These are phyloP conservation scores for Phaffia australis DNA, from an alignment of 768 basidiomycete genomes.

Conservation along the genomic window DNA sequence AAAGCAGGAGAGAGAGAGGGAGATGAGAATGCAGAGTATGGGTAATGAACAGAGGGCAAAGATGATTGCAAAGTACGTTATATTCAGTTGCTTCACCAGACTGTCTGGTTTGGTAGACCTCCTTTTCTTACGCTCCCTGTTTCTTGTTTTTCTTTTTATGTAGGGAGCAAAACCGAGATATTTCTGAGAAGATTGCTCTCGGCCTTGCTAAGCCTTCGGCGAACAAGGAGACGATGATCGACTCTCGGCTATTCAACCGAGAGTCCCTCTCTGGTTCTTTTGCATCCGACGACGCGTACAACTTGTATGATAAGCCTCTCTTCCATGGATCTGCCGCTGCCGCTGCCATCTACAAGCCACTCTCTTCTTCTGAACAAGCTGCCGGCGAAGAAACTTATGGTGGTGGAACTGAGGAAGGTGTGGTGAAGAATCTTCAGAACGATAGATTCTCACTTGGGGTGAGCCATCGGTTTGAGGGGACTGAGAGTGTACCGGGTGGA, in stretches of 20 bases:
- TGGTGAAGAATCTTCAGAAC: conserved; percentile 75
- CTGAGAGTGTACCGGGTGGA: conserved; percentile 64
- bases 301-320: conserved; percentile 82
- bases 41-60: conserved; percentile 92
- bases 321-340: conserved; percentile 94
- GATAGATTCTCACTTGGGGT: conserved; percentile 87
- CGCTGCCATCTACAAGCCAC: conserved; percentile 98
- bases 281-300: conserved; percentile 87
- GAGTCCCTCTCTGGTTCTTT: conserved; percentile 72
- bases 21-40: conserved; percentile 99
- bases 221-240: conserved; percentile 94
- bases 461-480: conserved; percentile 77
- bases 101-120: neutral
- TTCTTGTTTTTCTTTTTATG: neutral
- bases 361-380: conserved; percentile 31
- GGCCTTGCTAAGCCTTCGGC: conserved; percentile 93
- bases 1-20: conserved; percentile 83
- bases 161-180: conserved; percentile 89
- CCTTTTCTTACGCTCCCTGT: neutral
- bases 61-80: conserved; percentile 62
- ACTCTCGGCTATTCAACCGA: conserved; percentile 94
- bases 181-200: conserved; percentile 96
- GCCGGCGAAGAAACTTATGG: conserved; percentile 80
- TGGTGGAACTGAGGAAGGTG: conserved; percentile 91
- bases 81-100: neutral